phyloP scores from a whole-genome alignment of 1,284 basidiomycete genomes.

The Schizopora paradoxa region DNA sequence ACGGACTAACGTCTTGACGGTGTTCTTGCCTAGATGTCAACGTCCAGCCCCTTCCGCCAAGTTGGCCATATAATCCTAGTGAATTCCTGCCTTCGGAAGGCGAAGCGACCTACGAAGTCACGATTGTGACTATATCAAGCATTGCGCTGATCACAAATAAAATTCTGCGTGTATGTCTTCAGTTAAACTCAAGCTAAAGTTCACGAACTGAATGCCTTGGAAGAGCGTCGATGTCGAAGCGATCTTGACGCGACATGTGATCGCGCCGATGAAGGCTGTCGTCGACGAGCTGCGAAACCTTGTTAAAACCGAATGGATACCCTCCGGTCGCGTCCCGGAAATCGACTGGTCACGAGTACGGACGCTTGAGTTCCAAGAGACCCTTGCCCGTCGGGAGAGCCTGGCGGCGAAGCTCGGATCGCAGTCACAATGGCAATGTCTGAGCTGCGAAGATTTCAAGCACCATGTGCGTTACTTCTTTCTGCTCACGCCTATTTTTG shows the following conservation, averaged over 20 bases:
- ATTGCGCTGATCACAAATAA: constrained; percentile 73
- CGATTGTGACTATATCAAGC: constrained; percentile 65
- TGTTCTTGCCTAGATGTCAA: constrained; percentile 49
- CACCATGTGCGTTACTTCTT: constrained; percentile 33
- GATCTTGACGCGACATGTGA: constrained; percentile 62
- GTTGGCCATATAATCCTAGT: constrained; percentile 62
- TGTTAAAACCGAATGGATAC: constrained; percentile 55
- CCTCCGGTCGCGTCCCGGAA: constrained; percentile 52
- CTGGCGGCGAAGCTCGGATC: constrained; percentile 42
- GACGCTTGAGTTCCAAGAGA: constrained; percentile 90
- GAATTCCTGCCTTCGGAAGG: constrained; percentile 37
- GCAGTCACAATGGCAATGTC: constrained; percentile 53
- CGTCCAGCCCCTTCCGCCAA: constrained; percentile 58
- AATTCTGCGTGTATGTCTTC: constrained; percentile 59
- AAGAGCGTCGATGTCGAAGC: constrained; percentile 73
- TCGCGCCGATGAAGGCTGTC: constrained; percentile 54
- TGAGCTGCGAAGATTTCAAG: constrained; percentile 59
- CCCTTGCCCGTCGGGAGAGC: constrained; percentile 56
- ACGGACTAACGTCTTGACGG: neutral
- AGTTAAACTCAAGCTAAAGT: constrained; percentile 7
- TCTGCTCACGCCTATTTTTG: neutral
- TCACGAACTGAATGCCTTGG: constrained; percentile 16
- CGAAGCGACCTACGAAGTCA: constrained; percentile 66
- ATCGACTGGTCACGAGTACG: constrained; percentile 82
- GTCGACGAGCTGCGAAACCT: constrained; percentile 44